Percentiles rank a stretch among this genome's conserved stretches.
These are phyloP conservation scores for Microsporum canis DNA, from an alignment of 2,329 filamentous ascomycete genomes.

Conservation along the genomic window DNA sequence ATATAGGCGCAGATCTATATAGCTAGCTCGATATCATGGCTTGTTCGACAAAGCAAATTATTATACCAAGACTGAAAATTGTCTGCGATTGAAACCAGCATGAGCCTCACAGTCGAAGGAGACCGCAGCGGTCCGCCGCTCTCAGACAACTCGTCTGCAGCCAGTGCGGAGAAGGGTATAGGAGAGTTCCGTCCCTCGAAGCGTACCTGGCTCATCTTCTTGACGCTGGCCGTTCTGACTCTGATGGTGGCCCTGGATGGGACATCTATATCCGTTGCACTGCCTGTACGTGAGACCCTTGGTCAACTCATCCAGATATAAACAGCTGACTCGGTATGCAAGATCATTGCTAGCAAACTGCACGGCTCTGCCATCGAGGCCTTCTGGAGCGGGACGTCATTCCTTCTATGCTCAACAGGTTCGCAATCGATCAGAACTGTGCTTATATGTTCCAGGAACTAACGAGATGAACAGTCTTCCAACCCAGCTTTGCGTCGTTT, in stretches of 20 bases:
- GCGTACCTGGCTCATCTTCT: conserved; percentile 39
- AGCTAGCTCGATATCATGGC: background rate
- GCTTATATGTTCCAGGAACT: background rate
- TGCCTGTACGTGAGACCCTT: conserved; percentile 30
- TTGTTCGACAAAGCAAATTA: background rate
- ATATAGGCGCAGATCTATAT: background rate
- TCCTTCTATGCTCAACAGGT: conserved; percentile 51
- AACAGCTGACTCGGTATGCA: background rate
- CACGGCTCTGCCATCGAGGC: conserved; percentile 48
- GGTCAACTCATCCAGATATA: background rate
- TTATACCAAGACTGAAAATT: no score
- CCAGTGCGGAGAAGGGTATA: background rate
- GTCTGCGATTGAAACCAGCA: background rate
- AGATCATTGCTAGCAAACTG: conserved; percentile 43
- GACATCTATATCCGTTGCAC: conserved; percentile 52
- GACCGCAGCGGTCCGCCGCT: background rate
- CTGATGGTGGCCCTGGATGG: conserved; percentile 55
- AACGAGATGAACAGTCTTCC: conserved; percentile 31
- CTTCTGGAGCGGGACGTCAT: conserved; percentile 62
- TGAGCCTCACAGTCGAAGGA: background rate
- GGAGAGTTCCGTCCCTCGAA: conserved; percentile 9
- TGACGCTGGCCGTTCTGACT: conserved; percentile 43
- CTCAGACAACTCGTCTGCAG: background rate
- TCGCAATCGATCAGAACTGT: background rate
- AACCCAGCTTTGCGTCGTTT: conserved; percentile 39